Conservation (phyloP, 2,329 filamentous ascomycete species). For the Phyllosticta citribraziliensis region DNA sequence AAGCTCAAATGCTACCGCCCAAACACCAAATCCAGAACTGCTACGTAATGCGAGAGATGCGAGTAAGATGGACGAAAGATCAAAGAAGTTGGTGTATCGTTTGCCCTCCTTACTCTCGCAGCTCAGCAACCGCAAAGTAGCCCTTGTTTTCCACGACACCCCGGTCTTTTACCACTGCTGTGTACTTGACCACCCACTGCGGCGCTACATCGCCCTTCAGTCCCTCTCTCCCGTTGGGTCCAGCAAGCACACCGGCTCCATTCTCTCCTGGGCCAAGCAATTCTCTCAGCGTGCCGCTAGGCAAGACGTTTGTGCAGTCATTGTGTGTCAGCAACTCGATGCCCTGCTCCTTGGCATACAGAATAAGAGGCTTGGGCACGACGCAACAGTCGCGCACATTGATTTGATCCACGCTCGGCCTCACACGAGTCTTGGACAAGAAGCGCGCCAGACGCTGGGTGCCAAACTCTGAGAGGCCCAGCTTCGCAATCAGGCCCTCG, state of each 20-base stretch:
- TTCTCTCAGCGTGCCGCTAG: constrained; percentile 73
- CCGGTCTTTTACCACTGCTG: constrained; percentile 83
- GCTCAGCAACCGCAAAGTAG: constrained; percentile 80
- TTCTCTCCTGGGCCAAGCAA: constrained; percentile 63
- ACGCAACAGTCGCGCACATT: constrained; percentile 94
- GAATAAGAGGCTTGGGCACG: constrained; percentile 76
- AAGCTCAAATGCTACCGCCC: not conserved
- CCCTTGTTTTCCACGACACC: constrained; percentile 98
- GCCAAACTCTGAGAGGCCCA: constrained; percentile 89
- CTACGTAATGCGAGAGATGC: not conserved
- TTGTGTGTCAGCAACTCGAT: constrained; percentile 90
- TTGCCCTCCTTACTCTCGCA: constrained; percentile 35
- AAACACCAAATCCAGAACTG: not conserved
- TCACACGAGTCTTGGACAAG: constrained; percentile 57
- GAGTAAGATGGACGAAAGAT: not conserved
- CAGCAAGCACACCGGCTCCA: constrained; percentile 68
- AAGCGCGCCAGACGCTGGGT: constrained; percentile 73
- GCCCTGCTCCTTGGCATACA: constrained; percentile 70
- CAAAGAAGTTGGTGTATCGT: not conserved
- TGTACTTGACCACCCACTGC: constrained; percentile 96
- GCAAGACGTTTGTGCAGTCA: constrained; percentile 86
- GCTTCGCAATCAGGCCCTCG: constrained; percentile 59
- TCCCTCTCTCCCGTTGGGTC: constrained; percentile 44
- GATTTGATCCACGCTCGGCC: constrained; percentile 85
- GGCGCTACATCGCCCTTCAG: constrained; percentile 71